Base-by-base conservation (phyloP, 306 rosid species). In the Cyamopsis tetragonoloba region DNA sequence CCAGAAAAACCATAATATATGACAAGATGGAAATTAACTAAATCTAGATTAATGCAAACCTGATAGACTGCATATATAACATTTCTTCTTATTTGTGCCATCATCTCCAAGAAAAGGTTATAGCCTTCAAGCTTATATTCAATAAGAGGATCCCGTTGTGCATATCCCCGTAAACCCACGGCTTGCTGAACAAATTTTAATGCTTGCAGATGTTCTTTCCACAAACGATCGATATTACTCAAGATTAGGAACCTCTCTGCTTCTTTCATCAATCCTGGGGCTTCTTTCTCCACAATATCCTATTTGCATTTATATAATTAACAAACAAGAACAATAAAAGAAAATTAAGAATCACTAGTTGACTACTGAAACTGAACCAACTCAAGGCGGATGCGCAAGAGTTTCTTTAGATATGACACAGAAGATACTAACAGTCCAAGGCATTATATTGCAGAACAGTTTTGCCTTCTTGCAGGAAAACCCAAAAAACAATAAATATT, bases 41-140 rank as follows among this genome's bases (percentile, higher is more conserved):
- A 7, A 3, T 63, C 6, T 6, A 59, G 41, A 61, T 30, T 24
- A 5, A 50, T 42, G 44, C 86, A 42, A 74, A 89, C 99, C 97
- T 88, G 99, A 74, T 93, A 93, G 22, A 93, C 88, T 23, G 99
- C 90, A 79, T 88, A 93, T 22, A 93, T 93, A 62, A 93, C 99
- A 67, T 93, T 93, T 81, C 99, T 88, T 84, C 99, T 83, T 39
- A 93, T 73, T 37, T 93, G 97, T 50, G 97, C 99, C 99, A 93
- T 93, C 99, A 93, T 93, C 41, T 93, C 99, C 73, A 93, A 80
- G 95, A 93, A 93, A 79, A 93, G 97, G 82, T 93, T 89, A 59
- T 90, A 93, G 41, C 97, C 99, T 85, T 93, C 99, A 9, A 93
- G 95, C 73, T 90, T 93, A 71, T 93, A 93, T 81, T 93, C 97